These are phyloP conservation scores for Nematocida sp. DNA, from an alignment of 371 early-diverging fungal genomes.

Conservation along the genomic window DNA sequence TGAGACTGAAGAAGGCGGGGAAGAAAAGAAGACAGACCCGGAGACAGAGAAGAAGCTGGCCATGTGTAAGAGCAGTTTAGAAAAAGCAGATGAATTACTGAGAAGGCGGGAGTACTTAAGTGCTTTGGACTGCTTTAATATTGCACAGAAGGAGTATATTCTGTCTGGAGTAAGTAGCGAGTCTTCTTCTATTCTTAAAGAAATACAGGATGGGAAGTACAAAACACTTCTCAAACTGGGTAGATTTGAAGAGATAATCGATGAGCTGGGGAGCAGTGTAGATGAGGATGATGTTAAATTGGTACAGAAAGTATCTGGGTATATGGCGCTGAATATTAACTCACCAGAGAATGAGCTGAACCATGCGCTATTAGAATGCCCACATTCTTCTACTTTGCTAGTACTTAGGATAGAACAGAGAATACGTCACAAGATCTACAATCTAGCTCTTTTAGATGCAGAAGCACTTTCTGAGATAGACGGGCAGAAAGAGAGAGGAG, in stretches of 20 bases:
- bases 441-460: slow-evolving; percentile 24
- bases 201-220: not conserved
- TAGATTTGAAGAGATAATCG: not conserved
- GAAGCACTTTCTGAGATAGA: slow-evolving; percentile 8
- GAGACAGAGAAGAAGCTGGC: not conserved
- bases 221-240: slow-evolving; percentile 39
- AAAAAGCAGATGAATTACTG: not conserved
- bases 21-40: not conserved
- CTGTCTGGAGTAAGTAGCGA: not conserved
- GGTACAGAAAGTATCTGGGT: slow-evolving; percentile 20
- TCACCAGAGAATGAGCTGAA: slow-evolving; percentile 20
- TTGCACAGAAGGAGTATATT: not conserved
- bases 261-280: slow-evolving; percentile 6
- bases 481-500: not conserved
- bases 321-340: not conserved
- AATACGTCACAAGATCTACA: slow-evolving; percentile 20
- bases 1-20: not conserved
- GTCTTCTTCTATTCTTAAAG: not conserved
- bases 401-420: slow-evolving; percentile 13
- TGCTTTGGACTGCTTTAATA: not conserved
- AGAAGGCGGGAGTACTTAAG: not conserved
- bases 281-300: slow-evolving; percentile 5
- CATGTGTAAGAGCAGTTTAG: not conserved
- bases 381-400: slow-evolving; percentile 17
- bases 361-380: slow-evolving; percentile 20